Evolutionary conservation across 2,329 filamentous ascomycete species (phyloP).

Genomic region (Colletotrichum coccodes): DNA sequence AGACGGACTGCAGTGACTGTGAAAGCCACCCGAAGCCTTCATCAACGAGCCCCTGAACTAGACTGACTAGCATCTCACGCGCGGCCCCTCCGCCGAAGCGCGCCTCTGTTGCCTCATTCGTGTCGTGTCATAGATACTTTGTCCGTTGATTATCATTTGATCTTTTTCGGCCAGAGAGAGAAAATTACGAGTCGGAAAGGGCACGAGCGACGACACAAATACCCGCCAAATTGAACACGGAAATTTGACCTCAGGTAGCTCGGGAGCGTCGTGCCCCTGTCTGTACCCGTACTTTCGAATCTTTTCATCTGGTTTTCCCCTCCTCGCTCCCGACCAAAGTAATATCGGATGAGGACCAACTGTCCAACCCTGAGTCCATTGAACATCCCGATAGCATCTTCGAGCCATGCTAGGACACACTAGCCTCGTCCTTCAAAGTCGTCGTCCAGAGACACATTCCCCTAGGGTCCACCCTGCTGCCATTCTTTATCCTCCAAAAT

Average conservation of each 20-base stretch:
- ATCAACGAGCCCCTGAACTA: slow-evolving; percentile 25
- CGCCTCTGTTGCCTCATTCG: neutral
- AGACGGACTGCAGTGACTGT: neutral
- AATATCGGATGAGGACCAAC: neutral
- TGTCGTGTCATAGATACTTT: neutral
- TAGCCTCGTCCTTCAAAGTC: no score
- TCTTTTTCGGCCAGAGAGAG: neutral
- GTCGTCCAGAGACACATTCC: no score
- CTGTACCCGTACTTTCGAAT: neutral
- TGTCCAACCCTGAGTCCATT: no score
- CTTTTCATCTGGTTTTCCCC: neutral
- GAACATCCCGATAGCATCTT: no score
- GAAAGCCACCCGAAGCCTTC: slow-evolving; percentile 1
- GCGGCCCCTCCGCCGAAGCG: neutral
- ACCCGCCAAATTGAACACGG: slow-evolving; percentile 21
- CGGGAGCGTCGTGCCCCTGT: neutral
- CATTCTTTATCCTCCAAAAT: no score
- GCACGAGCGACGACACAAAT: slow-evolving; percentile 5
- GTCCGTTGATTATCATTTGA: neutral
- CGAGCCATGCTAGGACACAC: no score
- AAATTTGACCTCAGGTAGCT: slow-evolving; percentile 31
- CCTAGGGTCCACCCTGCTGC: no score
- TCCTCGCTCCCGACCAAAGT: neutral
- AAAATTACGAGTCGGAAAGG: slow-evolving; percentile 24
- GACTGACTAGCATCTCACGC: slow-evolving; percentile 8